phyloP scores from a whole-genome alignment of 2,329 filamentous ascomycete genomes.

The Golovinomyces cichoracearum region DNA sequence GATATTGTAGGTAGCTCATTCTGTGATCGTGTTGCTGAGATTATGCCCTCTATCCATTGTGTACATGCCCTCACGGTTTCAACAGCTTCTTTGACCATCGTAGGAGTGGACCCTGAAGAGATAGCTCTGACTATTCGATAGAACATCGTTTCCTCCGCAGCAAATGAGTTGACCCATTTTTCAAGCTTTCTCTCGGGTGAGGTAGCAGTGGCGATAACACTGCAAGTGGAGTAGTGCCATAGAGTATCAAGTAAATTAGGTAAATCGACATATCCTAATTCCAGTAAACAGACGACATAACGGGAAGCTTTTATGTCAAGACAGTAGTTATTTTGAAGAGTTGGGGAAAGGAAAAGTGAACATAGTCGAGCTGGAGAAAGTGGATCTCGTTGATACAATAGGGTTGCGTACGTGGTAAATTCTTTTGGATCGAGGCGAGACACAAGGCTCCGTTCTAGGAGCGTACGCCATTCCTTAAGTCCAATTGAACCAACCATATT shows the following conservation, averaged over 20 bases:
- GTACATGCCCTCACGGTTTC: constrained; percentile 25
- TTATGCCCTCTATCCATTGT: constrained; percentile 33
- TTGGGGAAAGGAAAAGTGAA: constrained; percentile 32
- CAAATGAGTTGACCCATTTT: constrained; percentile 31
- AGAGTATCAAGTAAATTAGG: constrained; percentile 28
- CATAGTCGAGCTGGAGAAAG: constrained; percentile 26
- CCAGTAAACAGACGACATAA: constrained; percentile 31
- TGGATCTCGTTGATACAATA: constrained; percentile 26
- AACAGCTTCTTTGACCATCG: constrained; percentile 22
- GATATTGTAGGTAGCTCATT: constrained; percentile 20
- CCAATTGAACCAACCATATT: background rate
- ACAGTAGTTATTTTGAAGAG: constrained; percentile 18
- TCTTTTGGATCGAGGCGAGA: constrained; percentile 25
- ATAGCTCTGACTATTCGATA: constrained; percentile 14
- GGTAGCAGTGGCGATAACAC: constrained; percentile 2
- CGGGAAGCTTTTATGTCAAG: constrained; percentile 32
- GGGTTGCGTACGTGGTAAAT: constrained; percentile 26
- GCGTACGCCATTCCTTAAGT: constrained; percentile 21
- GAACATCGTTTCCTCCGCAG: constrained; percentile 16
- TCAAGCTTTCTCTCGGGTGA: constrained; percentile 5
- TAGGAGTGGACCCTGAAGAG: constrained; percentile 23
- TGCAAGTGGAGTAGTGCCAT: constrained; percentile 24
- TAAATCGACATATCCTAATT: constrained; percentile 25
- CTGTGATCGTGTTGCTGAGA: constrained; percentile 23
- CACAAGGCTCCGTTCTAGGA: constrained; percentile 25